Evolutionary conservation across 768 basidiomycete genomes (phyloP).

Genomic region (Leccinellum luteum): DNA sequence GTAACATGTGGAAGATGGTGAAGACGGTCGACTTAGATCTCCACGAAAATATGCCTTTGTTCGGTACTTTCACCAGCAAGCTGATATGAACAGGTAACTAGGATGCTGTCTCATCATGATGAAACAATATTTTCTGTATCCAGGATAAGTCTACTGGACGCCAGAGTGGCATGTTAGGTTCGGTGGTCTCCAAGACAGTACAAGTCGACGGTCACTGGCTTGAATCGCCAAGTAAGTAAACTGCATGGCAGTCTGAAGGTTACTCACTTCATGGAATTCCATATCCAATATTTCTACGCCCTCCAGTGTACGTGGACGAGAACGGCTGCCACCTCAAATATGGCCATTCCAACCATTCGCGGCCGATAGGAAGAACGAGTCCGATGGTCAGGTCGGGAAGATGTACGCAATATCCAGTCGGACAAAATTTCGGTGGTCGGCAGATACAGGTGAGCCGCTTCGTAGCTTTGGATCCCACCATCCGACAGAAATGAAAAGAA

Average conservation of each 20-base stretch:
- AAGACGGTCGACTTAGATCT: not conserved
- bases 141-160: not conserved
- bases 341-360: no score
- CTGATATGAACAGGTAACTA: no score
- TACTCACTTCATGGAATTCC: not conserved
- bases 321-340: no score
- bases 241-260: not conserved
- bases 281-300: not conserved
- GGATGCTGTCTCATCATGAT: not conserved
- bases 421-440: no score
- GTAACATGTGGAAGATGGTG: not conserved
- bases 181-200: no score
- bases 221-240: not conserved
- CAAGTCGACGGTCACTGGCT: not conserved
- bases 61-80: not conserved
- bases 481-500: not conserved
- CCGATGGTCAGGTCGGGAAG: no score
- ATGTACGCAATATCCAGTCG: no score
- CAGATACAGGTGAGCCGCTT: no score
- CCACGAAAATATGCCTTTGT: not conserved
- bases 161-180: not conserved
- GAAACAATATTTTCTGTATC: not conserved
- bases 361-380: no score
- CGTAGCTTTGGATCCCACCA: no score
- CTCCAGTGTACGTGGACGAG: not conserved